Conservation (phyloP, 331 rosid genomes). For the Malus hybrid region DNA sequence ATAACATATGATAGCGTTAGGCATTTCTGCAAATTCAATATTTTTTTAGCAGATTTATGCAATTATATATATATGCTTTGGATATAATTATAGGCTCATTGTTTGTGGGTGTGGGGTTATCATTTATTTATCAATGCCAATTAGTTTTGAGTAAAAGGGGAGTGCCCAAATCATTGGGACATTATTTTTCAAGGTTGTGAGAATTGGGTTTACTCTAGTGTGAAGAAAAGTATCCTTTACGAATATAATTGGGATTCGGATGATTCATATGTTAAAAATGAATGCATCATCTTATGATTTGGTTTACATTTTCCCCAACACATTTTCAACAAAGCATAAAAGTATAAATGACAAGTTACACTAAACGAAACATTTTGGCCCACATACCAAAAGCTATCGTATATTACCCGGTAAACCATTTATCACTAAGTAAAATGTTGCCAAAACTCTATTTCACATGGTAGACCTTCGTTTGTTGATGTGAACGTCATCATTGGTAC, state of each 20-base stretch:
- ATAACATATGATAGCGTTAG: slow-evolving; percentile 38
- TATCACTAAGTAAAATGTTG: neutral
- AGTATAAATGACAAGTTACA: slow-evolving; percentile 29
- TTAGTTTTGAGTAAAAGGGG: slow-evolving; percentile 33
- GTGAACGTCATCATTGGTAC: no score
- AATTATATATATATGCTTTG: neutral
- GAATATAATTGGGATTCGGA: slow-evolving; percentile 32
- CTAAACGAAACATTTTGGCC: slow-evolving; percentile 44
- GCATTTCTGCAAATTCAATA: slow-evolving; percentile 4
- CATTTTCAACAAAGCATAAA: slow-evolving; percentile 68
- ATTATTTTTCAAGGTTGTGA: slow-evolving; percentile 45
- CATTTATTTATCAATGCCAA: slow-evolving; percentile 8
- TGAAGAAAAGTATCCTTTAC: slow-evolving; percentile 72
- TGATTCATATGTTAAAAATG: slow-evolving; percentile 6
- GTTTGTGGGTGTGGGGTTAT: neutral
- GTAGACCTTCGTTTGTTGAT: no score
- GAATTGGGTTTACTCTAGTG: slow-evolving; percentile 45
- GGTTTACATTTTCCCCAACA: slow-evolving; percentile 56
- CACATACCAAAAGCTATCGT: slow-evolving; percentile 18
- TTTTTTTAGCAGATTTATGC: neutral
- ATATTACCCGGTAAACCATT: neutral
- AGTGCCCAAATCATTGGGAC: slow-evolving; percentile 68
- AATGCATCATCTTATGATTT: slow-evolving; percentile 50
- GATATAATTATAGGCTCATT: neutral
- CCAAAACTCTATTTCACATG: no score